These are phyloP conservation scores for Colletotrichum sp. DNA, from an alignment of 2,329 filamentous ascomycete species.

Conservation along the genomic window DNA sequence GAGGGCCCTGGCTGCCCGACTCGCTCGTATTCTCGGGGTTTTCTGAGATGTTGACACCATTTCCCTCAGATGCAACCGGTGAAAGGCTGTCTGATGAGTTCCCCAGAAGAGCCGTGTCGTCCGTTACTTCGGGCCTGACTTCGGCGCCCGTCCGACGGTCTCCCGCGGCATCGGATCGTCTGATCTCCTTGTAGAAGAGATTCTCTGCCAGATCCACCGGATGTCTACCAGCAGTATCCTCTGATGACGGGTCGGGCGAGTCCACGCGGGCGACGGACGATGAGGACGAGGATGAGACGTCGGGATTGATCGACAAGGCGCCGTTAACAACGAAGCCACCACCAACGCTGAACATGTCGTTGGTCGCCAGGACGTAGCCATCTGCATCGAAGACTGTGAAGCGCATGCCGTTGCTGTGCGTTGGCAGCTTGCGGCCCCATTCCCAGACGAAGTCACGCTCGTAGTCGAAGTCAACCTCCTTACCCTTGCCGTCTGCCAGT, in stretches of 20 bases:
- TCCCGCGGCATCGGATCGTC: constrained; percentile 49
- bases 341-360: constrained; percentile 57
- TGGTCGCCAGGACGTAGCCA: constrained; percentile 51
- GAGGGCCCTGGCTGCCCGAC: constrained; percentile 31
- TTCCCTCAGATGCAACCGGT: not conserved
- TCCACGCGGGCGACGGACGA: constrained; percentile 24
- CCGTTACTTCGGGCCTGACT: constrained; percentile 34
- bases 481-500: constrained; percentile 42
- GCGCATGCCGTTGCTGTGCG: constrained; percentile 59
- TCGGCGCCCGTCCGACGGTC: constrained; percentile 49
- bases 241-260: constrained; percentile 5
- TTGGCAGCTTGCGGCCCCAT: constrained; percentile 55
- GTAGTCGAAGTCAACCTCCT: constrained; percentile 54
- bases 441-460: constrained; percentile 55
- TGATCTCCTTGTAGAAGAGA: constrained; percentile 57
- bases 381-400: constrained; percentile 54
- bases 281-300: constrained; percentile 20
- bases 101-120: not conserved
- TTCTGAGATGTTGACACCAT: not conserved
- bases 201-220: constrained; percentile 56
- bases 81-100: not conserved
- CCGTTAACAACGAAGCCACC: constrained; percentile 59
- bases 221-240: constrained; percentile 28
- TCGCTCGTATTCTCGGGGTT: constrained; percentile 20
- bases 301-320: constrained; percentile 46